Conservation (phyloP, 257 asterid species). For the Fraxinus anomala region DNA sequence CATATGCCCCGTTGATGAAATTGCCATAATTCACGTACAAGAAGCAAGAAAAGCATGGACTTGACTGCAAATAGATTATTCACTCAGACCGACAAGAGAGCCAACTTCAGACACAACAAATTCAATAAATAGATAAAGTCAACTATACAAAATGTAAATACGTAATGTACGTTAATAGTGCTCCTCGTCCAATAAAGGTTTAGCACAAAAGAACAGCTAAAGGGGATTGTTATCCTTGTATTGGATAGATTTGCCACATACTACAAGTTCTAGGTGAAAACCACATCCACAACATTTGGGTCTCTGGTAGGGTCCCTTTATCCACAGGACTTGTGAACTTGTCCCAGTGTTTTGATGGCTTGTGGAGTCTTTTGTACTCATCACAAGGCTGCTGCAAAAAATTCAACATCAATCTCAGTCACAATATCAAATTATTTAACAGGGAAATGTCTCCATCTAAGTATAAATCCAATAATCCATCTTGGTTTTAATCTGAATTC, state of each 20-base stretch:
- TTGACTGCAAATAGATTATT: background rate
- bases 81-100: background rate
- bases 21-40: background rate
- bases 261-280: background rate
- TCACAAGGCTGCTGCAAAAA: constrained; percentile 14
- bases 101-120: background rate
- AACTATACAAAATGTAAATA: background rate
- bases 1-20: constrained; percentile 14
- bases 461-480: background rate
- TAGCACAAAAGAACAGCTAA: background rate
- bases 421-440: constrained; percentile 4
- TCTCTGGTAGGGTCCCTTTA: constrained; percentile 19
- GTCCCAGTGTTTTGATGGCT: constrained; percentile 16
- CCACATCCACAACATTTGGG: constrained; percentile 30
- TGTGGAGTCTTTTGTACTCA: constrained; percentile 10
- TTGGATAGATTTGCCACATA: constrained; percentile 32
- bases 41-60: background rate
- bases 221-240: background rate
- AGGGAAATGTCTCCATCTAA: constrained; percentile 13
- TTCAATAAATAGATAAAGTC: background rate
- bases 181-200: background rate
- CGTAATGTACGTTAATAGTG: background rate
- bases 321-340: constrained; percentile 14
- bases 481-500: background rate
- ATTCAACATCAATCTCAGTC: constrained; percentile 16